Evolutionary conservation across 164 flowering plant genomes (phyloP), one percentile per base, ranked within the genome.

Genomic region (Piper betle): DNA sequence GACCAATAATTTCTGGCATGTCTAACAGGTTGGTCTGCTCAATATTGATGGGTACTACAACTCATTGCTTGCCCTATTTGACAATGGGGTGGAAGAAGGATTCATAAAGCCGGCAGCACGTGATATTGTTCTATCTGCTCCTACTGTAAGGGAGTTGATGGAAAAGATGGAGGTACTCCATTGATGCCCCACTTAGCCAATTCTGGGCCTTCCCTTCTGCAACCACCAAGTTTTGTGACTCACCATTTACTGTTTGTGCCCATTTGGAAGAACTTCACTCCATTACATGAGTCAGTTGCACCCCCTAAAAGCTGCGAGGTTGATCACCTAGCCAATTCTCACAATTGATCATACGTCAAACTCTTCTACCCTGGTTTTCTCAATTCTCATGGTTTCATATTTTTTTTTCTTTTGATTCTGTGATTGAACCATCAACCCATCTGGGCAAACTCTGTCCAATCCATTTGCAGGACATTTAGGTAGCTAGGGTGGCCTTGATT

Each of bases 11-110:
- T 18, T 20, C 13, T 55, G 38, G 10, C 63, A 5, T 69, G 4
- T 37, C 50, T 43, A 43, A 39, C 81, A 91, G 96, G 83, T 91
- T 66, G 97, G 97, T 61, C 74, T 91, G 66, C 76, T 91, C 58
- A 91, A 91, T 67, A 88, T 91, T 64, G 96, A 88, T 68, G 97
- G 96, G 4, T 91, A 88, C 73, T 91, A 88, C 62, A 71, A 91
- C 61, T 68, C 71, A 59, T 78, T 91, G 81, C 90, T 91, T 60
- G 81, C 83, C 53, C 69, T 86, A 70, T 86, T 91, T 66, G 97
- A 91, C 67, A 91, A 78, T 64, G 90, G 94, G 16, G 96, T 88
- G 39, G 68, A 76, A 61, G 88, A 91, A 82, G 97, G 97, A 66
- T 91, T 91, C 77, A 88, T 91, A 71, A 81, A 81, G 72, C 90